These are phyloP conservation scores for Chiua sp. DNA, from an alignment of 1,284 basidiomycete species.

Conservation along the genomic window DNA sequence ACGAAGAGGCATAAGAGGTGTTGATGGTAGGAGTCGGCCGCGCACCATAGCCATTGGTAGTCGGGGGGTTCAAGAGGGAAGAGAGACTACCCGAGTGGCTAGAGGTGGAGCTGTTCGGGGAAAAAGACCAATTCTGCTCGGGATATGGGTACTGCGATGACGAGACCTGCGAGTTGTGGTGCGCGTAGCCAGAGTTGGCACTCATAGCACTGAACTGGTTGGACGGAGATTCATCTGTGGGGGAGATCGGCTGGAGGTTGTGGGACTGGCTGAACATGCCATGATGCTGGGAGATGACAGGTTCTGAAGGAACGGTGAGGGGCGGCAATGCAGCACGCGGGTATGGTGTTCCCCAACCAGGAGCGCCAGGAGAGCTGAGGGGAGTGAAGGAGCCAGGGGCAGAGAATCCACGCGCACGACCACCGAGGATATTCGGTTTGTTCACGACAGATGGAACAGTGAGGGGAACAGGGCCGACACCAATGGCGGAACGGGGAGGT, in stretches of 20 bases:
- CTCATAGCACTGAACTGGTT: conserved; percentile 63
- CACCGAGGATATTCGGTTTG: conserved; percentile 48
- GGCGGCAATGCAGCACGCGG: conserved; percentile 72
- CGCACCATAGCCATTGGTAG: conserved; percentile 57
- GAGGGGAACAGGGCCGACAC: conserved; percentile 65
- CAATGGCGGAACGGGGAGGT: conserved; percentile 74
- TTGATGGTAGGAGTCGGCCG: conserved; percentile 70
- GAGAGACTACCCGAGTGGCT: conserved; percentile 76
- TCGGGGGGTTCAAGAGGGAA: conserved; percentile 73
- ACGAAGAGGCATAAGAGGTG: conserved; percentile 69
- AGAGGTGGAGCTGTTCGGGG: conserved; percentile 57
- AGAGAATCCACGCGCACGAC: conserved; percentile 77
- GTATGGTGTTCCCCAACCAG: conserved; percentile 65
- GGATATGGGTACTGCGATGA: conserved; percentile 63
- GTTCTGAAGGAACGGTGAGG: conserved; percentile 79
- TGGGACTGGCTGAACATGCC: conserved; percentile 62
- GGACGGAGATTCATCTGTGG: conserved; percentile 67
- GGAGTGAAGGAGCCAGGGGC: conserved; percentile 79
- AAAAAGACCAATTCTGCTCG: conserved; percentile 67
- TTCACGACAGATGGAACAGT: conserved; percentile 53
- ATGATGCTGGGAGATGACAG: conserved; percentile 59
- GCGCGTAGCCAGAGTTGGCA: conserved; percentile 40
- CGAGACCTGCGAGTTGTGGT: conserved; percentile 49
- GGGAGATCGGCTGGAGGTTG: conserved; percentile 66
- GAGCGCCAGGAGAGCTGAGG: conserved; percentile 57